These are phyloP conservation scores for Aaosphaeria arxii DNA, from an alignment of 2,329 filamentous ascomycete species.

Conservation along the genomic window DNA sequence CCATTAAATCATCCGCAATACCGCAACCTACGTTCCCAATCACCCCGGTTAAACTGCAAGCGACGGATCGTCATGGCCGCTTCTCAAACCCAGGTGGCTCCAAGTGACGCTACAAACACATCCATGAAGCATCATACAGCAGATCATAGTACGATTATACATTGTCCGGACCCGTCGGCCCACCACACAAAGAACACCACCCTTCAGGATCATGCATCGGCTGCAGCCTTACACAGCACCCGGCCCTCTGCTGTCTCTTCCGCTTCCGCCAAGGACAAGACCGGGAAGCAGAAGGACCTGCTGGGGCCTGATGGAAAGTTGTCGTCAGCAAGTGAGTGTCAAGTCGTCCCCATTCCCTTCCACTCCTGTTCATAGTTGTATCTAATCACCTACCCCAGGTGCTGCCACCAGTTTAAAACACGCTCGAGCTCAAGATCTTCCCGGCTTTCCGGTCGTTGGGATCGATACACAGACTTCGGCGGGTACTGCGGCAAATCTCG, in stretches of 20 bases:
- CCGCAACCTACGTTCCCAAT: no score
- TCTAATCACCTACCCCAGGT: constrained; percentile 38
- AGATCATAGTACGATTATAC: constrained; percentile 11
- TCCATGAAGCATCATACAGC: constrained; percentile 15
- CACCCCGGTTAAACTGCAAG: no score
- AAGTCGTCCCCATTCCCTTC: not conserved
- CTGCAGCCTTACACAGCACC: constrained; percentile 58
- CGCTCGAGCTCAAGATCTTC: constrained; percentile 69
- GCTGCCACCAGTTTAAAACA: constrained; percentile 65
- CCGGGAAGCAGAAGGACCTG: constrained; percentile 20
- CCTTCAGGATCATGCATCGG: constrained; percentile 54
- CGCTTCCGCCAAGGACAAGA: constrained; percentile 21
- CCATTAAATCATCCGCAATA: no score
- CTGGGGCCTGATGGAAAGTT: constrained; percentile 55
- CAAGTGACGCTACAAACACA: constrained; percentile 18
- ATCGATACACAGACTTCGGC: constrained; percentile 61
- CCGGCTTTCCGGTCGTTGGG: constrained; percentile 69
- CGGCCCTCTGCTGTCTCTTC: constrained; percentile 14
- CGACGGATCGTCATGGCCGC: constrained; percentile 6
- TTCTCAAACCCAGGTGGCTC: constrained; percentile 17
- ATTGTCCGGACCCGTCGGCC: constrained; percentile 45
- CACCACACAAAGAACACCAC: constrained; percentile 33
- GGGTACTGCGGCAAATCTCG: constrained; percentile 70
- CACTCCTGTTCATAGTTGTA: constrained; percentile 1
- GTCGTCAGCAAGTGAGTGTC: constrained; percentile 53